These are phyloP conservation scores for Suillus spraguei DNA, from an alignment of 768 basidiomycete species.

Conservation along the genomic window DNA sequence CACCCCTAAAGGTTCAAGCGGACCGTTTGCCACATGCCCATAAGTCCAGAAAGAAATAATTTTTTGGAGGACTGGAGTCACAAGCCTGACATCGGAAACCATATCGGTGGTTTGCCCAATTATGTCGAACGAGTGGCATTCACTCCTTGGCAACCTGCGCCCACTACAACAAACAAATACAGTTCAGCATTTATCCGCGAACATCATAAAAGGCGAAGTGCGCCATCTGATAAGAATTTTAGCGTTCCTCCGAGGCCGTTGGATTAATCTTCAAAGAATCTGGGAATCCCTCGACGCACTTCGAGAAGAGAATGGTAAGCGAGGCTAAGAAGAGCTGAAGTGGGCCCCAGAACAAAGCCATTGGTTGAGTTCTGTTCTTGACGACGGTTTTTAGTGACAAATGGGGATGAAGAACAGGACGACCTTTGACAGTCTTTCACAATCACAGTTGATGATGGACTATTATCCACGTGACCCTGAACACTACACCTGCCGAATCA, in stretches of 20 bases:
- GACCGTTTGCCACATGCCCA: conserved; percentile 1
- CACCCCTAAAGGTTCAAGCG: conserved; percentile 9
- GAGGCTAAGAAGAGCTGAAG: not conserved
- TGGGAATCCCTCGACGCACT: not conserved
- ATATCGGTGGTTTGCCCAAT: conserved; percentile 4
- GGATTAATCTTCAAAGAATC: conserved; percentile 4
- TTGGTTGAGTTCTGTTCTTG: not conserved
- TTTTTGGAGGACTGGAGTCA: not conserved
- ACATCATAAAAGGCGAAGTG: not conserved
- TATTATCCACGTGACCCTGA: conserved; percentile 6
- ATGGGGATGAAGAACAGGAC: conserved; percentile 11
- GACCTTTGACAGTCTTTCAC: conserved; percentile 11
- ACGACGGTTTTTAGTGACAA: conserved; percentile 1
- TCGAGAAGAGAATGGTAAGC: not conserved
- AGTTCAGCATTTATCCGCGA: not conserved
- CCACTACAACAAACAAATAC: conserved; percentile 5
- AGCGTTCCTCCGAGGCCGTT: not conserved
- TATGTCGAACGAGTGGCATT: not conserved
- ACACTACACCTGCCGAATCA: conserved; percentile 10
- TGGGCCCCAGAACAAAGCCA: not conserved
- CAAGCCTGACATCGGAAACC: conserved; percentile 1
- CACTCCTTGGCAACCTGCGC: conserved; percentile 11
- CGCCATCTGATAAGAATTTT: conserved; percentile 10
- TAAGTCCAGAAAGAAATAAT: not conserved
- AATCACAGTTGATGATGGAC: not conserved